Base-by-base conservation (phyloP, 305 asterid genomes). In the Solanum hybrid region DNA sequence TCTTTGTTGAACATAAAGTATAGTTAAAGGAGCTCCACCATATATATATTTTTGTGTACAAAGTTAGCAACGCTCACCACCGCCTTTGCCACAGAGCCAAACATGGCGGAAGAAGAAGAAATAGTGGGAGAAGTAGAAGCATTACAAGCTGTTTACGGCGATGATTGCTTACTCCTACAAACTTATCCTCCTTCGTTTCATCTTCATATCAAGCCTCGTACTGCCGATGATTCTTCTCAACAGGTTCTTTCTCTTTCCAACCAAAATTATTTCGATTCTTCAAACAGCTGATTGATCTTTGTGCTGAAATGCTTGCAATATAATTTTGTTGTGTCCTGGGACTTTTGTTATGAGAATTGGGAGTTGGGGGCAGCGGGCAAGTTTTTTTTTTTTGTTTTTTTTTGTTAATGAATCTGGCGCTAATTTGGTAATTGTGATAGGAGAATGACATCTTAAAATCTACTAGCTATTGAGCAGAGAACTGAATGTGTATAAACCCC, bases 141-240 rank as follows among this genome's bases (percentile, higher is more conserved):
- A 24, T 94, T 91, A 22, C 86, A 91, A 93, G 94, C 99, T 40
- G 98, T 97, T 26, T 96, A 97, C 90, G 96, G 95, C 22, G 99
- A 94, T 75, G 98, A 95, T 91, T 95, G 97, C 90, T 89, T 42
- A 4, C 91, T 97, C 85, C 88, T 95, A 73, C 90, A 92, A n/a
- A 34, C 92, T 64, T 95, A 90, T 89, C 99, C 98, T 87, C 98
- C 97, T 9, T 94, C 94, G 89, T 93, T 97, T 88, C 96, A 89
- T 90, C 92, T 95, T 78, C 98, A 93, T 91, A 95, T 97, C 78
- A 93, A 91, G 89, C 99, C 99, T 79, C 98, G 99, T 73, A 97
- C 99, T 17, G 99, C 99, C 91, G 99, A 94, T n/a, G 93, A 94
- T 87, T 95, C 96, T 88, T 95, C 98, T 89, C 94, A 94, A 89